A percentile compares a stretch with the other conserved stretches of the same genome.
Evolutionary conservation across 345 rosid species (phyloP).

Genomic region (Euphorbia pulcherrima): DNA sequence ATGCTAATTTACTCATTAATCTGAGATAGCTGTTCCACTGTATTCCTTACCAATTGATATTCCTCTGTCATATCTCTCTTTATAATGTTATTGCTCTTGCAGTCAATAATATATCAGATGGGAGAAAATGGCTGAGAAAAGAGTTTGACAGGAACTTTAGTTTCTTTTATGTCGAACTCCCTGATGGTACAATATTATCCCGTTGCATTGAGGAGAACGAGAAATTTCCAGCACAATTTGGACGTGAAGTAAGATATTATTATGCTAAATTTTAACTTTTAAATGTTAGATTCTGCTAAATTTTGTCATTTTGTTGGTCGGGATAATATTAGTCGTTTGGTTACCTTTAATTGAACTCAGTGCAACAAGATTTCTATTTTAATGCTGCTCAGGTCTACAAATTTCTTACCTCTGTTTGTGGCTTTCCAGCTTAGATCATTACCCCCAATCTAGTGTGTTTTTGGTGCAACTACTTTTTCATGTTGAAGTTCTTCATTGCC

Average conservation of each 20-base stretch:
- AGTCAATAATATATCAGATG: constrained; percentile 48
- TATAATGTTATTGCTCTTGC: constrained; percentile 27
- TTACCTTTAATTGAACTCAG: not conserved
- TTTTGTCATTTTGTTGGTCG: not conserved
- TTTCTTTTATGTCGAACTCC: constrained; percentile 77
- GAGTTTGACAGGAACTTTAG: constrained; percentile 51
- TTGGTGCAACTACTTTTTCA: not conserved
- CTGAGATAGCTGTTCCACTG: not conserved
- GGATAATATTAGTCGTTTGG: not conserved
- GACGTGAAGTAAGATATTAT: constrained; percentile 63
- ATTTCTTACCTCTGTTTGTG: not conserved
- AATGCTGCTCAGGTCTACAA: not conserved
- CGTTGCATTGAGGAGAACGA: constrained; percentile 69
- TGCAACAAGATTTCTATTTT: not conserved
- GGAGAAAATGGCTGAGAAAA: constrained; percentile 62
- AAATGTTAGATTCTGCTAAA: not conserved
- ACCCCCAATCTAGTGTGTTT: not conserved
- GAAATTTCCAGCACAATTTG: constrained; percentile 81
- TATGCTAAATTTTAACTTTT: not conserved
- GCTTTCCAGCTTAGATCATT: not conserved
- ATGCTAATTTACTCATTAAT: not conserved
- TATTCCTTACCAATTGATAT: constrained; percentile 10
- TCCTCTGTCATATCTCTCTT: not conserved
- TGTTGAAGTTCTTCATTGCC: not conserved
- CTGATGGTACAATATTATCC: constrained; percentile 57